Conservation (phyloP, 495 filamentous ascomycete genomes). For the Talaromyces borbonicus region DNA sequence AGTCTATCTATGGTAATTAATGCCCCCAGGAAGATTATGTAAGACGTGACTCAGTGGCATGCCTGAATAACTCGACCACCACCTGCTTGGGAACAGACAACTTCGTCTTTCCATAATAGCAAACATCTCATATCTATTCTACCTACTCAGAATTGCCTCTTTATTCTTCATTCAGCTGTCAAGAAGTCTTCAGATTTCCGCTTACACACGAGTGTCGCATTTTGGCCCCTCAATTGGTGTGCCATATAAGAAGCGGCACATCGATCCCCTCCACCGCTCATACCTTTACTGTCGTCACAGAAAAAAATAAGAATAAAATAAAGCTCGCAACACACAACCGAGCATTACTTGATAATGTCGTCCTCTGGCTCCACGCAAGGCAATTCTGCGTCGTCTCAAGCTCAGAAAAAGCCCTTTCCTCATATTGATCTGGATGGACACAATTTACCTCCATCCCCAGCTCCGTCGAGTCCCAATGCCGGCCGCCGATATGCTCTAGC, state of each 20-base stretch:
- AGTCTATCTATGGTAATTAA: not conserved
- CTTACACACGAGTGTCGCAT: no score
- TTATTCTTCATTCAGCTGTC: no score
- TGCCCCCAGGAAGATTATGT: not conserved
- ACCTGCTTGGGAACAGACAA: no score
- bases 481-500: conserved; percentile 84
- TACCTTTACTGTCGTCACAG: not conserved
- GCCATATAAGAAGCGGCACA: no score
- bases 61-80: no score
- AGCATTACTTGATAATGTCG: conserved; percentile 31
- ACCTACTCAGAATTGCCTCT: no score
- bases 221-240: no score
- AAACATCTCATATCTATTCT: no score
- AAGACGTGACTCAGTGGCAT: not conserved
- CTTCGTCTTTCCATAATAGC: no score
- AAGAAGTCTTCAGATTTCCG: no score
- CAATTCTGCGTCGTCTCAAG: conserved; percentile 17
- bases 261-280: conserved; percentile 2
- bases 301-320: not conserved
- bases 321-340: not conserved
- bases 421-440: conserved; percentile 80
- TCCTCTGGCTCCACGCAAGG: conserved; percentile 29
- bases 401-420: conserved; percentile 57
- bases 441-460: conserved; percentile 85
- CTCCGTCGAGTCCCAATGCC: conserved; percentile 79